These are phyloP conservation scores for Cyclanthera cordifolia DNA, from an alignment of 306 rosid species.

Conservation along the genomic window DNA sequence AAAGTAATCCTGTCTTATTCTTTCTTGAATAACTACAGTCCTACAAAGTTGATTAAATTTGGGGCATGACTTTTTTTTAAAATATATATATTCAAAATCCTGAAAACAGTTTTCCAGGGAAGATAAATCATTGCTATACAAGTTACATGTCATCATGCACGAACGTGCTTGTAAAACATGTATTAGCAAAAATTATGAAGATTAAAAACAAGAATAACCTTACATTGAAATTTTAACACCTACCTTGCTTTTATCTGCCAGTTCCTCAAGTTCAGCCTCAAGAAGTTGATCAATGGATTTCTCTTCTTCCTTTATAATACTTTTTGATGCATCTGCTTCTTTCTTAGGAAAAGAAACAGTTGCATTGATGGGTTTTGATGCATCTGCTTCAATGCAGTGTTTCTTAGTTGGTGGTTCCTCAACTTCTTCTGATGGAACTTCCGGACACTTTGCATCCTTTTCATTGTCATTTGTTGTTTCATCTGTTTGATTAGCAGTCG, in stretches of 20 bases:
- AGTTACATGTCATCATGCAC: background rate
- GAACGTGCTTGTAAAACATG: background rate
- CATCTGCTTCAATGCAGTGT: conserved; percentile 41
- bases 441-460: conserved; percentile 18
- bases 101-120: background rate
- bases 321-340: conserved; percentile 27
- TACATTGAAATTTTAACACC: conserved; percentile 10
- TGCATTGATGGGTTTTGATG: conserved; percentile 5
- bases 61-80: background rate
- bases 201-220: background rate
- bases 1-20: background rate
- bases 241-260: conserved; percentile 81
- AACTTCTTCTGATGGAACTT: conserved; percentile 21
- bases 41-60: background rate
- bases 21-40: background rate
- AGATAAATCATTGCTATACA: background rate
- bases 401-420: conserved; percentile 48
- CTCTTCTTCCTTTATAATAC: conserved; percentile 28
- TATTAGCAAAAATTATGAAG: background rate
- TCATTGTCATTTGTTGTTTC: conserved; percentile 27
- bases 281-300: conserved; percentile 70
- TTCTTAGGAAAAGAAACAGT: too few species aligned
- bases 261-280: conserved; percentile 64
- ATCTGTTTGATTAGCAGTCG: conserved; percentile 15
- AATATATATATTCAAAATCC: background rate